Base-by-base conservation (phyloP, 1,139 yeast species). In the Meyerozyma elateridarum region DNA sequence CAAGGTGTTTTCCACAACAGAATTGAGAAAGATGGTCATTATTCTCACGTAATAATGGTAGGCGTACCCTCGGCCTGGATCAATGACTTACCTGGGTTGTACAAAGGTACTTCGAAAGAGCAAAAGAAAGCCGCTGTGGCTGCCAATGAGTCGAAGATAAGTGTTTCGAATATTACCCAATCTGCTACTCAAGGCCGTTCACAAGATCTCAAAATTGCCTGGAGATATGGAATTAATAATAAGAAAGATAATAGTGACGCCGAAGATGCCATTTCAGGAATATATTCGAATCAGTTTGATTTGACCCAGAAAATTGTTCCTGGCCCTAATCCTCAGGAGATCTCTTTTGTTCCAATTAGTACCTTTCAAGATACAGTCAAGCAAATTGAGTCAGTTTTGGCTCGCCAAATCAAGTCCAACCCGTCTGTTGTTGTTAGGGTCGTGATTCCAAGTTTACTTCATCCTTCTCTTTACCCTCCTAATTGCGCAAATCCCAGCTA, bases 1-100 rank as follows among this genome's bases (percentile, higher is more conserved):
- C 94, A 85, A 51, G 95, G 96, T 8, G 61, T 88, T 3, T 50
- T 77, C 2, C 95, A 89, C 35, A 73, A 73, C 45, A 62, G 95
- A 38, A 38, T 73, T 6, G 42, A 38, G 14, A 55, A 49, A 28
- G 54, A 49, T 5, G 42, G 41, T 31, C 52, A 54, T 9, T 63
- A 70, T 37, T 72, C 83, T 2, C 89, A 81, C 54, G 70, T 80
- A 15, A 67, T 87, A 15, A 82, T 83, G 2, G 58, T 89, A 13
- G 93, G 93, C 0, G 56, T 72, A 17, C 67, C 73, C 29, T 64
- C 64, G 1, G 58, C 56, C 4, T 87, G 95, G 88, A 73, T 79
- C 5, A 67, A 72, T 32, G 84, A 81, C 29, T 64, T 91, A 5
- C 96, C 96, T 1, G 96, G 94, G 2, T 52, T 80, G 2, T 84